Base-by-base conservation (phyloP, 768 basidiomycete species). In the Suillus plorans region DNA sequence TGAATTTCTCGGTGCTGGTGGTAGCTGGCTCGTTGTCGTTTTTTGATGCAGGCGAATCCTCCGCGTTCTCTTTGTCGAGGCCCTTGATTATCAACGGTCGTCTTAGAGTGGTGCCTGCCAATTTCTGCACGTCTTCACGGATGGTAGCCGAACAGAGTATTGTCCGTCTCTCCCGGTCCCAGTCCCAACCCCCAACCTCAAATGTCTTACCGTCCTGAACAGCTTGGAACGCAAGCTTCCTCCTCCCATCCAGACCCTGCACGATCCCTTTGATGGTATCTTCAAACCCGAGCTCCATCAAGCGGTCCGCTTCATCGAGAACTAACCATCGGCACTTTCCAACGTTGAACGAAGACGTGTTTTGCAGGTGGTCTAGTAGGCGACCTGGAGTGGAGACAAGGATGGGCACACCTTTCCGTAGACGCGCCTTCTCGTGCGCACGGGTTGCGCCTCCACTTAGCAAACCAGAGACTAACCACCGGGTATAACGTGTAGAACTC, bases 231-330 rank as follows among this genome's bases (percentile, higher is more conserved):
- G 93, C 94, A 8, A 96, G 81, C 67, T 87, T 89, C 60, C 86
- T 78, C 60, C 94, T 85, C 0, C 94, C 95, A 64, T 98, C 95
- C 25, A 99, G 76, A 12, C 91, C 89, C 71, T 89, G 86, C 42
- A 99, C 79, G 67, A 99, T 97, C 1, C 94, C 95, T 63, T 85
- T 86, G 70, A 99, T 91, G 0, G 95, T 94, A 72, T 99, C 95
- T 75, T 97, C 96, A 67, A 99, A 99, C 0, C 97, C 97, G 50
- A 99, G 86, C 68, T 99, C 96, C 96, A 99, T 99, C 60, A 99
- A 80, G 49, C 95, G 84, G 77, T 99, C 97, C 7, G 97, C 96
- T 80, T 99, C 97, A 73, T 99, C 97, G 31, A 99, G 86, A 10
- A 99, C 89, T 37, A 99, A 83, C 95, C 97, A 99, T 56, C 93